Conservation (phyloP, 306 rosid species). For the Lathyrus oleraceus region DNA sequence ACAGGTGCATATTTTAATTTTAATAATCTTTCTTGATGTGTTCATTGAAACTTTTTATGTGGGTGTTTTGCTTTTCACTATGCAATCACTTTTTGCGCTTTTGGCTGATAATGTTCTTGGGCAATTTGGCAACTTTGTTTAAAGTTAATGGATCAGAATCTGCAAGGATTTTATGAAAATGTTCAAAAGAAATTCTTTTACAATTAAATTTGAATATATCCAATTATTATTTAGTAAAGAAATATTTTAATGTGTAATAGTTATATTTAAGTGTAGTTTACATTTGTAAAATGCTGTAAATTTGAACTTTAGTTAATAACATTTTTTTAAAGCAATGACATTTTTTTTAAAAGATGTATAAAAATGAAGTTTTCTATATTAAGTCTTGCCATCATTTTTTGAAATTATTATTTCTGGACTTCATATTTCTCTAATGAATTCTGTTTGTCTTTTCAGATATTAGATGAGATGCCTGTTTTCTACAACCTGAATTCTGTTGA, state of each 20-base stretch:
- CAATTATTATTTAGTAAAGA: neutral
- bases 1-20: constrained; percentile 54
- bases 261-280: constrained; percentile 6
- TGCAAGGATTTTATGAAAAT: neutral
- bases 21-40: constrained; percentile 7
- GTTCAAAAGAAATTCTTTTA: neutral
- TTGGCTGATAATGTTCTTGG: neutral
- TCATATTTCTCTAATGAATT: constrained; percentile 30
- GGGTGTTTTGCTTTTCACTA: neutral
- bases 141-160: neutral
- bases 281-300: constrained; percentile 3
- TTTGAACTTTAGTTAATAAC: neutral
- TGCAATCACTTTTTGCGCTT: neutral
- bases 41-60: constrained; percentile 6
- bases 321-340: neutral
- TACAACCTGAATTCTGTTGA: constrained; percentile 88
- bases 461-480: constrained; percentile 98
- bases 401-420: constrained; percentile 16
- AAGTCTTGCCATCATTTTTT: neutral
- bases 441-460: constrained; percentile 59
- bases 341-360: neutral
- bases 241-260: neutral
- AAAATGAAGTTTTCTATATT: neutral
- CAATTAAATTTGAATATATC: constrained; percentile 8
- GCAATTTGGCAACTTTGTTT: neutral